These are phyloP conservation scores for Coniferiporia sulphurascens DNA, from an alignment of 1,284 basidiomycete genomes.

Conservation along the genomic window DNA sequence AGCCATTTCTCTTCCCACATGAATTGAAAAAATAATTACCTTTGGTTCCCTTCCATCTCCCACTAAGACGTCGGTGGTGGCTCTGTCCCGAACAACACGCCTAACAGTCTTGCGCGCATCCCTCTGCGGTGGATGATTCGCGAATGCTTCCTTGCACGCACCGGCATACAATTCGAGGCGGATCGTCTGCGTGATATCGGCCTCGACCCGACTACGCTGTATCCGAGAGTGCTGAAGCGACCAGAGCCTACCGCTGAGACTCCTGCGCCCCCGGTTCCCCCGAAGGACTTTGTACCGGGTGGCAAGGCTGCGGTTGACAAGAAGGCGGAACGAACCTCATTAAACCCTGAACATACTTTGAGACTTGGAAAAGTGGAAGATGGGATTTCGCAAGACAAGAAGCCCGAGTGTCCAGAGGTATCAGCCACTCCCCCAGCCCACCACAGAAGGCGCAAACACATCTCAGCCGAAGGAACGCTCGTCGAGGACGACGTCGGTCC, in stretches of 20 bases:
- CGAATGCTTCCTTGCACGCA: slow-evolving; percentile 34
- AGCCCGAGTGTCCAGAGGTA: not conserved
- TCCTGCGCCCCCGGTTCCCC: not conserved
- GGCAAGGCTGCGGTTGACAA: not conserved
- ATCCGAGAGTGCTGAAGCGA: not conserved
- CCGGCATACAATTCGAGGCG: slow-evolving; percentile 34
- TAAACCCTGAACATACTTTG: not conserved
- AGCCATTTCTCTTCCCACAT: slow-evolving; percentile 3
- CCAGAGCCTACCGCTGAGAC: not conserved
- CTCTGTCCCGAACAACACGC: slow-evolving; percentile 32
- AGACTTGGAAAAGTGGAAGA: no score
- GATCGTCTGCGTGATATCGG: slow-evolving; percentile 17
- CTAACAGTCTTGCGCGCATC: slow-evolving; percentile 35
- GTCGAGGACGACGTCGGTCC: not conserved
- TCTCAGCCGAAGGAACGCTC: slow-evolving; percentile 4
- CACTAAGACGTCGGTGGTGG: slow-evolving; percentile 35
- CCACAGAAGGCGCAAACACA: slow-evolving; percentile 2
- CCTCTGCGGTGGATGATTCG: slow-evolving; percentile 47
- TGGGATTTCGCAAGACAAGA: no score
- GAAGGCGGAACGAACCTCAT: not conserved
- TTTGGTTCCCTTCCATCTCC: not conserved
- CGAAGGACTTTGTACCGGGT: not conserved
- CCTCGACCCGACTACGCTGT: slow-evolving; percentile 12
- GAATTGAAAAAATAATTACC: not conserved
- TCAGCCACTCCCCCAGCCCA: not conserved